Evolutionary conservation across 176 grass and related monocot genomes (phyloP), one percentile per base, ranked within the genome.

Genomic region (Eleusine coracana): DNA sequence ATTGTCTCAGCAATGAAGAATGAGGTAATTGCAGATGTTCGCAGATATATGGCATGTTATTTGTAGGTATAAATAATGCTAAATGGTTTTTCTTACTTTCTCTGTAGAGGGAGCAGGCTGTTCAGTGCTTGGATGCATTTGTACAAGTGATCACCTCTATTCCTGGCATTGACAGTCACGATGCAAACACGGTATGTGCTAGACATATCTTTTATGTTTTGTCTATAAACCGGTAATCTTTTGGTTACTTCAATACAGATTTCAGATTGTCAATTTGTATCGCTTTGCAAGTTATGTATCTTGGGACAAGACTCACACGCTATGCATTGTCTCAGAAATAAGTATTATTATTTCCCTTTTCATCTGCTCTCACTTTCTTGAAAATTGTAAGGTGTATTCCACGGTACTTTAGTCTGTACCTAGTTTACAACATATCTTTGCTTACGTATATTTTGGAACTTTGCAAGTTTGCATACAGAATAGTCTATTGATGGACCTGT

Each of bases 101-200:
- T 72, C 20, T 59, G 28, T 51, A 97, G 96, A 79, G 87, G 61
- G 84, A 82, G 76, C 84, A 85, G 74, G 84, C 92, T 72, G 92
- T 93, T 76, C 96, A 93, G 79, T 91, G 73, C 78, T 89, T 90
- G 73, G 92, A 95, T 86, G 52, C 83, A 48, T 92, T 92, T 79
- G 54, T 98, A 21, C 46, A 40, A 51, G 92, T 93, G 18, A 66
- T 97, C 77, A 94, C 95, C 60, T 88, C 95, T 49, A 91, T 98
- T 69, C 92, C 90, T 83, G 92, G 86, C 52, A 93, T 94, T 74
- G 95, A 98, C 58, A 71, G 87, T 40, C 95, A 98, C 25, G 92
- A 95, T 40, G 92, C 95, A 51, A 95, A 88, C 85, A 85, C 91
- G 20, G 92, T 98, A 92, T 56, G 82, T 64, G 56, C 37, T 34